A percentile compares a stretch with the other conserved stretches of the same genome.
These are phyloP conservation scores for Candida rishiriensis DNA, from an alignment of 805 yeast genomes.

Conservation along the genomic window DNA sequence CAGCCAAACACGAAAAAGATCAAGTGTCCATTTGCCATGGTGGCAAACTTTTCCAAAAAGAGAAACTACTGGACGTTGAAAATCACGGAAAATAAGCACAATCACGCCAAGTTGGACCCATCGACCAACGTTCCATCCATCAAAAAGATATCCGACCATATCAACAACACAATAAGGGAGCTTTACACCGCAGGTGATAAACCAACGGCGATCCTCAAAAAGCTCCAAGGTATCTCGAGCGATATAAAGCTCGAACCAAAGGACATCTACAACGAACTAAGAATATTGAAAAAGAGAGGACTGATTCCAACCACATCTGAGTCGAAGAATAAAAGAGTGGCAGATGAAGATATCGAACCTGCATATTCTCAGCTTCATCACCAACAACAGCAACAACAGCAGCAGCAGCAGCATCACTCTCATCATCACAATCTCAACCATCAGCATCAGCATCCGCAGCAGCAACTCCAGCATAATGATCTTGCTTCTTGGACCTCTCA, in stretches of 20 bases:
- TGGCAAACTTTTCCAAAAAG: slow-evolving; percentile 48
- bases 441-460: slow-evolving; percentile 4
- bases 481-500: not conserved
- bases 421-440: not conserved
- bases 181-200: slow-evolving; percentile 52
- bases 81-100: slow-evolving; percentile 53
- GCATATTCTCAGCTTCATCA: slow-evolving; percentile 11
- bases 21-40: slow-evolving; percentile 56
- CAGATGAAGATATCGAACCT: slow-evolving; percentile 17
- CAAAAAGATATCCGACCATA: slow-evolving; percentile 48
- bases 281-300: slow-evolving; percentile 49
- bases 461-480: not conserved
- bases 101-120: slow-evolving; percentile 55
- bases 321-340: slow-evolving; percentile 22
- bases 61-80: slow-evolving; percentile 48
- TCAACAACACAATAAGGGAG: slow-evolving; percentile 47
- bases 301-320: slow-evolving; percentile 27
- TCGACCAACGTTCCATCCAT: slow-evolving; percentile 53
- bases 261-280: slow-evolving; percentile 53
- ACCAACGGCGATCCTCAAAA: slow-evolving; percentile 50
- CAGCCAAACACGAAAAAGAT: slow-evolving; percentile 43
- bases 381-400: slow-evolving; percentile 11
- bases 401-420: not conserved
- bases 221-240: slow-evolving; percentile 46
- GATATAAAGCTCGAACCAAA: slow-evolving; percentile 52